phyloP scores from a whole-genome alignment of 2,329 filamentous ascomycete genomes.

The Diplodia mutila region DNA sequence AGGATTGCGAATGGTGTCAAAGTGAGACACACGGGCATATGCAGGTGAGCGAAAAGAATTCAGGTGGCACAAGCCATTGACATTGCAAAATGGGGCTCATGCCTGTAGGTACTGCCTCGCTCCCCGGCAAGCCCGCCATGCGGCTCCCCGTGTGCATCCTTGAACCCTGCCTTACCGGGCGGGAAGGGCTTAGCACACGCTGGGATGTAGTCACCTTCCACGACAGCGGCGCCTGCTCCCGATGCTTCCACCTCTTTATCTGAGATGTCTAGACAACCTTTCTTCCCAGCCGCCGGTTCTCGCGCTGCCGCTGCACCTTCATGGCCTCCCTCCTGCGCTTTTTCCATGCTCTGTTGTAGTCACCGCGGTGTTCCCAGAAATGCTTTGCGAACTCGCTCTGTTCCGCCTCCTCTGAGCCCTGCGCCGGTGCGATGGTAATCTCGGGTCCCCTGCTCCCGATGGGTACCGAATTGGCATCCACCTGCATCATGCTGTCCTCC shows the following conservation, averaged over 20 bases:
- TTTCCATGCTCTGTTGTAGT: constrained; percentile 56
- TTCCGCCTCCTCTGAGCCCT: constrained; percentile 33
- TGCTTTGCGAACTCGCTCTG: constrained; percentile 65
- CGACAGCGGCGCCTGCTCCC: background rate
- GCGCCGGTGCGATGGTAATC: constrained; percentile 31
- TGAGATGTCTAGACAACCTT: constrained; percentile 27
- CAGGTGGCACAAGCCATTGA: constrained; percentile 8
- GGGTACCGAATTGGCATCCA: constrained; percentile 20
- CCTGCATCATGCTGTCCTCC: constrained; percentile 34
- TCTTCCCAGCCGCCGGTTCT: constrained; percentile 59
- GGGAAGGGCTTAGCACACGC: constrained; percentile 4
- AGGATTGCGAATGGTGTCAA: constrained; percentile 11
- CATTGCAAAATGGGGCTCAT: constrained; percentile 22
- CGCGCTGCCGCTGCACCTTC: constrained; percentile 63
- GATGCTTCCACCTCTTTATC: constrained; percentile 13
- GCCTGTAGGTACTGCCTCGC: constrained; percentile 11
- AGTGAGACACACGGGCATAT: constrained; percentile 15
- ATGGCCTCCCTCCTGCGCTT: constrained; percentile 61
- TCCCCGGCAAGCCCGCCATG: constrained; percentile 13
- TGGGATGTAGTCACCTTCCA: constrained; percentile 3
- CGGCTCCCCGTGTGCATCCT: constrained; percentile 19
- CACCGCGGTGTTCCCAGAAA: constrained; percentile 60
- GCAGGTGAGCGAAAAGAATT: constrained; percentile 16
- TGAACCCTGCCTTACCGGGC: constrained; percentile 14
- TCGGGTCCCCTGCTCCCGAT: constrained; percentile 32